These are phyloP conservation scores for Globisporangium acanthophoron DNA, from an alignment of 352 stramenopile species.

Conservation along the genomic window DNA sequence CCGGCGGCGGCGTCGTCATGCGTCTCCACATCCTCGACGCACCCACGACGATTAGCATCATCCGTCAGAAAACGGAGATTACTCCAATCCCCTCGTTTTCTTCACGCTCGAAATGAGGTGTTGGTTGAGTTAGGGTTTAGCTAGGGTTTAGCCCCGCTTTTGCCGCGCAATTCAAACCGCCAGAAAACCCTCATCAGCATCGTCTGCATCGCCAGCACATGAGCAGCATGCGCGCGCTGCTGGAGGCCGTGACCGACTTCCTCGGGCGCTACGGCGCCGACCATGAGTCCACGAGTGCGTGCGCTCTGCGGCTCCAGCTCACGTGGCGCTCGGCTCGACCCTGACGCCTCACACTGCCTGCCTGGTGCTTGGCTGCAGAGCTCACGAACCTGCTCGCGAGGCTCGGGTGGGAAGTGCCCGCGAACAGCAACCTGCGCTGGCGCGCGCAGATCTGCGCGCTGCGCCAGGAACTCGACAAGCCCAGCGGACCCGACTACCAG, in stretches of 20 bases:
- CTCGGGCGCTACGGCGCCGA: constrained; percentile 38
- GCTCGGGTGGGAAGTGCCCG: constrained; percentile 34
- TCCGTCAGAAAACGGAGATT: too few species aligned
- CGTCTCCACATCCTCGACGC: neutral
- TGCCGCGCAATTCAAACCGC: neutral
- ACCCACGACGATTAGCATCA: constrained; percentile 10
- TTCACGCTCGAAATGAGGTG: neutral
- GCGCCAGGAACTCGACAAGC: constrained; percentile 33
- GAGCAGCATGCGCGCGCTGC: constrained; percentile 24
- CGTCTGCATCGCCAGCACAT: too few species aligned
- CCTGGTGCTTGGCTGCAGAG: constrained; percentile 11
- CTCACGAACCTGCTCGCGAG: constrained; percentile 38
- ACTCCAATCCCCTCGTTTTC: too few species aligned
- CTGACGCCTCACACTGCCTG: neutral
- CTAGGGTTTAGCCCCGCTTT: neutral
- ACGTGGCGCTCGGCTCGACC: neutral
- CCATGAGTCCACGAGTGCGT: constrained; percentile 32
- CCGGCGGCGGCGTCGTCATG: neutral
- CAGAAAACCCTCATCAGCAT: neutral
- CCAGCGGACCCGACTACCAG: constrained; percentile 27
- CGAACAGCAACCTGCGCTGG: constrained; percentile 43
- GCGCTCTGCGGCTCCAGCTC: neutral
- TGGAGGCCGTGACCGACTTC: constrained; percentile 53
- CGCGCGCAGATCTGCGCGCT: constrained; percentile 46
- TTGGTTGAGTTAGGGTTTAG: neutral